Base-by-base conservation (phyloP, 2,329 filamentous ascomycete genomes). In the Xylariaceae sp. region DNA sequence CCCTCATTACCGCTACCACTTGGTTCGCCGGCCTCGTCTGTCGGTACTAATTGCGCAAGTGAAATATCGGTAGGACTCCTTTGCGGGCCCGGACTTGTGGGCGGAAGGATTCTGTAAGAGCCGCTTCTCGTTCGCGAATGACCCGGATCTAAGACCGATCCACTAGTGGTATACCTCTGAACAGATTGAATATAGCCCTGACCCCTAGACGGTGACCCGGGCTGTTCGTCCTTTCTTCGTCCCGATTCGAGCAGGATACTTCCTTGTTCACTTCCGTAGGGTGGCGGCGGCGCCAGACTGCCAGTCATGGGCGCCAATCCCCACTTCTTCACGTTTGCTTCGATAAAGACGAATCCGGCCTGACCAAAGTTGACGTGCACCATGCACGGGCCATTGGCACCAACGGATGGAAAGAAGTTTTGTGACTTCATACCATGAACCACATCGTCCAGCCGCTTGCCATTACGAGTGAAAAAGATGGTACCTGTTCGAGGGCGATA, bases 291-390 rank as follows among this genome's bases (percentile, higher is more conserved):
- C 23, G 95, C 95, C 57, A 99, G 81, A 68, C 91, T 96, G 56
- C 95, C 95, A 1, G 91, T 97, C 83, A 96, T 96, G 4, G 95
- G 95, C 46, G 95, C 95, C 52, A 99, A 79, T 1, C 95, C 95
- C 95, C 95, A 99, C 80, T 98, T 99, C 85, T 99, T 99, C 58
- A 99, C 95, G 69, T 99, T 99, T 60, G 93, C 95, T 75, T 99
- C 95, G 66, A 99, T 98, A 70, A 98, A 99, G 47, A 99, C 95
- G 70, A 98, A 99, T 32, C 95, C 95, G 70, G 95, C 91, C 73
- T 99, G 95, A 7, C 95, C 95, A 72, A 99, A 96, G 73, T 99
- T 99, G 71, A 98, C 95, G 71, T 99, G 93, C 1, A 99, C 85
- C 29, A 88, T 88, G 67, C 91, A 93, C 16, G 95, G 95, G 0